These are phyloP conservation scores for Chytridiales sp. DNA, from an alignment of 371 early-diverging fungal species.

Conservation along the genomic window DNA sequence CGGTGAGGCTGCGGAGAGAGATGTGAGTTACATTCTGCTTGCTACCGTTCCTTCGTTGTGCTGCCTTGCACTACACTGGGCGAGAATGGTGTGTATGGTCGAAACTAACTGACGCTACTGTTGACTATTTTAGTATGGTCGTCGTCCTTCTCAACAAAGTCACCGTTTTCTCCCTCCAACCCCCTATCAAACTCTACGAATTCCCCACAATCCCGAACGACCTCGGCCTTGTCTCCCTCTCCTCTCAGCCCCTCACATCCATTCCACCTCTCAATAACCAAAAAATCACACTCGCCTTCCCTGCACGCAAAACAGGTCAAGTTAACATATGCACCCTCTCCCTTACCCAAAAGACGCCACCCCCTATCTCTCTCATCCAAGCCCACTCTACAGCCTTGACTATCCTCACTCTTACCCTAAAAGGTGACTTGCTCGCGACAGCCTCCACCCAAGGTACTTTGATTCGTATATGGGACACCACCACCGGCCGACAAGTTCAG, in stretches of 20 bases:
- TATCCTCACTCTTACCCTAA: slow-evolving; percentile 62
- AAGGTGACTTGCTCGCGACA: slow-evolving; percentile 36
- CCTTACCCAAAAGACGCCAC: background rate
- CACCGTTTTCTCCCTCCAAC: slow-evolving; percentile 67
- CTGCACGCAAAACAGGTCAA: slow-evolving; percentile 66
- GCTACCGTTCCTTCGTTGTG: background rate
- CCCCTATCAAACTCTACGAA: slow-evolving; percentile 71
- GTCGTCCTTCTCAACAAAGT: slow-evolving; percentile 78
- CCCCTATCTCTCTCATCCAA: slow-evolving; percentile 70
- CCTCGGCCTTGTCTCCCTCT: slow-evolving; percentile 68
- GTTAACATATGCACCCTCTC: slow-evolving; percentile 79
- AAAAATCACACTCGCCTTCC: slow-evolving; percentile 33
- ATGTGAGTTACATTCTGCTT: slow-evolving; percentile 50
- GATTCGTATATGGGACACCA: slow-evolving; percentile 83
- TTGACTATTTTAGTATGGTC: slow-evolving; percentile 59
- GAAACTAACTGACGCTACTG: background rate
- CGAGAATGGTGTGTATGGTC: background rate
- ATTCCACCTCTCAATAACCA: slow-evolving; percentile 15
- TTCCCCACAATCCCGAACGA: slow-evolving; percentile 86
- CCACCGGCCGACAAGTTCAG: slow-evolving; percentile 70
- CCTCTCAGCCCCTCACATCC: slow-evolving; percentile 48
- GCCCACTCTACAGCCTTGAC: slow-evolving; percentile 80
- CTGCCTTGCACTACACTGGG: background rate
- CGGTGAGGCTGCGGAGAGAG: slow-evolving; percentile 76
- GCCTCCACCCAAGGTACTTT: slow-evolving; percentile 69